phyloP scores from a whole-genome alignment of 345 rosid genomes.

The Citropsis articulata region DNA sequence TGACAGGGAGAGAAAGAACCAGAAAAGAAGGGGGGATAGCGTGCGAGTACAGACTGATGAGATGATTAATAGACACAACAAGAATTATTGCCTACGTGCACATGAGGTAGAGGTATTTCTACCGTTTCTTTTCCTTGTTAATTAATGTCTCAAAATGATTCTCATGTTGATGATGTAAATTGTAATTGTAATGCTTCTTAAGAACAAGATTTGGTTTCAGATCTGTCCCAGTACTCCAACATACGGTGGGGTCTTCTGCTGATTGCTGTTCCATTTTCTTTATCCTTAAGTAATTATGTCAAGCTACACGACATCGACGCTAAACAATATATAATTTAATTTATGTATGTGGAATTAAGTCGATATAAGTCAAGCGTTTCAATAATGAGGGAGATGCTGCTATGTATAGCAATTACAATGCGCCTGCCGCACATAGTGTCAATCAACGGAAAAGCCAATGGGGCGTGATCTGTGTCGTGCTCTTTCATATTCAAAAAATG shows the following conservation, averaged over 20 bases:
- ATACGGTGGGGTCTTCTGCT: not conserved
- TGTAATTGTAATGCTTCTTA: not conserved
- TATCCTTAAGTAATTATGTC: too few species aligned
- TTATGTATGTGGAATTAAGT: too few species aligned
- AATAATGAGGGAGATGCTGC: too few species aligned
- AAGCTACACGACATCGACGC: not conserved
- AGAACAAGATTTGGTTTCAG: not conserved
- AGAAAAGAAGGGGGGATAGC: slow-evolving; percentile 15
- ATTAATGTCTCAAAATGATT: not conserved
- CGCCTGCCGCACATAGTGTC: too few species aligned
- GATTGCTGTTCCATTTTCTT: not conserved
- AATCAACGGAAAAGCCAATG: too few species aligned
- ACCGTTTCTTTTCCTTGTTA: not conserved
- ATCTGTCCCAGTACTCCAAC: too few species aligned
- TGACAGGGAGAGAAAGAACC: not conserved
- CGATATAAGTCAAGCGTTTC: too few species aligned
- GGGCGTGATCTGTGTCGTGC: too few species aligned
- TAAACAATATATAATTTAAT: not conserved
- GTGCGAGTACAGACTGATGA: not conserved
- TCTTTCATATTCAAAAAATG: too few species aligned
- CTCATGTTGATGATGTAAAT: not conserved
- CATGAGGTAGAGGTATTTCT: slow-evolving; percentile 4
- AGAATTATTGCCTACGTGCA: slow-evolving; percentile 21
- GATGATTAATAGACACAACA: slow-evolving; percentile 13
- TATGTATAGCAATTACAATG: too few species aligned